Conservation (phyloP, 2,329 filamentous ascomycete species). For the Fusarium devonianum region DNA sequence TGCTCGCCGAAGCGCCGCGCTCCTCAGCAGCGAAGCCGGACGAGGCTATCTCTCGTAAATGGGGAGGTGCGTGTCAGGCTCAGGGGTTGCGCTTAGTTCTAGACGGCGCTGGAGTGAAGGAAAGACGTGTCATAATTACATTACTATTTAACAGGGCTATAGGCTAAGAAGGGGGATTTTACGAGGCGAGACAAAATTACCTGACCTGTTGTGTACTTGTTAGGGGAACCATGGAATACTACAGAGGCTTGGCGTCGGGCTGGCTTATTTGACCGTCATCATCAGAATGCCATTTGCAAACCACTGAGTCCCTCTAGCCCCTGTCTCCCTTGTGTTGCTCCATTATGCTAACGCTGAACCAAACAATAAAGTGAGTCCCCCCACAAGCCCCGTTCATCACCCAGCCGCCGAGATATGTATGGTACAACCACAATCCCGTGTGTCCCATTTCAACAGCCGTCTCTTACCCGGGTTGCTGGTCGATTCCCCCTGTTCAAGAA, state of each 20-base stretch:
- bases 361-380: slow-evolving; percentile 28
- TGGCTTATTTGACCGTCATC: slow-evolving; percentile 35
- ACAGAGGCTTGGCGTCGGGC: slow-evolving; percentile 40
- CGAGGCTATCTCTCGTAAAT: slow-evolving; percentile 69
- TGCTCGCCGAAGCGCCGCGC: slow-evolving; percentile 76
- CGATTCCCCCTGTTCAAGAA: slow-evolving; percentile 8
- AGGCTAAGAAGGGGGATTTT: slow-evolving; percentile 25
- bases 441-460: slow-evolving; percentile 24
- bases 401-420: slow-evolving; percentile 11
- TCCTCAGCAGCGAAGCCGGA: slow-evolving; percentile 69
- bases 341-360: slow-evolving; percentile 25
- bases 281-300: slow-evolving; percentile 29
- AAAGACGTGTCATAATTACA: slow-evolving; percentile 43
- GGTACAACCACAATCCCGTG: slow-evolving; percentile 10
- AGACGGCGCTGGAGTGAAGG: slow-evolving; percentile 34
- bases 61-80: slow-evolving; percentile 9
- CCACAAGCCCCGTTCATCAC: slow-evolving; percentile 31
- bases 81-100: slow-evolving; percentile 18
- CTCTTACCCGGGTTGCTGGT: slow-evolving; percentile 18
- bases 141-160: slow-evolving; percentile 36
- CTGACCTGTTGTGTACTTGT: slow-evolving; percentile 38
- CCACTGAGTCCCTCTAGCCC: slow-evolving; percentile 3
- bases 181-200: slow-evolving; percentile 30
- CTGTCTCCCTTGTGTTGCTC: slow-evolving; percentile 28
- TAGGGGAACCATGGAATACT: slow-evolving; percentile 37